Base-by-base conservation (phyloP, 495 filamentous ascomycete genomes). In the Monascus purpureus region DNA sequence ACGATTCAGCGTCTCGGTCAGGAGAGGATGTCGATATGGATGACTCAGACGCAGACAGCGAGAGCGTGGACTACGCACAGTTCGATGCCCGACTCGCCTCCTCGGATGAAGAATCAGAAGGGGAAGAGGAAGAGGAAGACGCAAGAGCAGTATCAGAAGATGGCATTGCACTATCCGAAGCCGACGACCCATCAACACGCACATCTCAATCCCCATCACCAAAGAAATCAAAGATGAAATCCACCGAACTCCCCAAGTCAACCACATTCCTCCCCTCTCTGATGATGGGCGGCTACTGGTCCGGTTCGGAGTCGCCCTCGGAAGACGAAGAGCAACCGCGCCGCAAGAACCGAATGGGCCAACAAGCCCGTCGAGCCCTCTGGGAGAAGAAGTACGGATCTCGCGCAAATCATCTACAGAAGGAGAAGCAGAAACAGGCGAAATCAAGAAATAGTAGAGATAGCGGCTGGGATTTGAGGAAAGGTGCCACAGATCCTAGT, bases 301-400 rank as follows among this genome's bases (percentile, higher is more conserved):
- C 88, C 12, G 90, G 85, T 41, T 87, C 82, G 2, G 85, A 87
- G 40, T 67, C 71, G 1, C 76, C 77, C 31, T 45, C 57, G 9
- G 61, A 66, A 14, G 52, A 62, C 11, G 41, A 58, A 12, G 43
- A 38, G 13, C 37, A 42, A 24, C 63, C 63, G 0, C 47, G 47
- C 15, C 65, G 65, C 29, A 94, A 88, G 55, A 96, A 97, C 53
- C 68, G 90, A 17, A 74, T 80, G 46, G 90, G 90, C 8, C 90
- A 97, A 52, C 76, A 78, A 33, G 88, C 82, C 6, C 73, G 90
- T 8, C 79, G 82, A 23, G 71, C 75, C 6, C 67, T 95, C 30
- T 86, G 79, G 79, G 88, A 95, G 63, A 88, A 93, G 63, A 95
- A 93, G 49, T 95, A 66, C 45, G 83, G 83, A 2, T 53, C 63